Percentiles rank a stretch among this genome's conserved stretches.
These are phyloP conservation scores for Aspergillus sp. DNA, from an alignment of 2,329 filamentous ascomycete species.

Conservation along the genomic window DNA sequence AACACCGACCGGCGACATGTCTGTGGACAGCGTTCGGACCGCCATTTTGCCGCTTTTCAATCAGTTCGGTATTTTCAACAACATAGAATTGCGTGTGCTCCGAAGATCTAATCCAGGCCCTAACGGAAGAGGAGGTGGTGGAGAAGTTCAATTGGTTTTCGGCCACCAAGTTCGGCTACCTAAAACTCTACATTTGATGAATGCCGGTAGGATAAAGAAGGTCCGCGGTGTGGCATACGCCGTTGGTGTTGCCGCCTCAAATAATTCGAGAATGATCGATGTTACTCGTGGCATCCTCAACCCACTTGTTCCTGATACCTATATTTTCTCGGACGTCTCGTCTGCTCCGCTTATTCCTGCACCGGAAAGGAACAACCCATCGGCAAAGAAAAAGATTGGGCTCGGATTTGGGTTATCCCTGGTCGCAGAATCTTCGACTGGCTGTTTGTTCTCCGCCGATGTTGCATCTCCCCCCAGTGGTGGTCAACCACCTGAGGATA, in stretches of 20 bases:
- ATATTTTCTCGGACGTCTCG: slow-evolving; percentile 73
- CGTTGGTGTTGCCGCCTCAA: slow-evolving; percentile 85
- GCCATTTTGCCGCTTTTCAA: slow-evolving; percentile 87
- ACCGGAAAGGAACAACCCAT: slow-evolving; percentile 65
- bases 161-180: slow-evolving; percentile 90
- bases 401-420: slow-evolving; percentile 89
- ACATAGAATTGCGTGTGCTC: slow-evolving; percentile 81
- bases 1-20: slow-evolving; percentile 81
- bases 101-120: slow-evolving; percentile 74
- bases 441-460: slow-evolving; percentile 86
- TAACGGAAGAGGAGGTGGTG: slow-evolving; percentile 76
- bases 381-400: slow-evolving; percentile 63
- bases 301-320: slow-evolving; percentile 80
- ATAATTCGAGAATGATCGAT: slow-evolving; percentile 95
- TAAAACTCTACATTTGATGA: slow-evolving; percentile 87
- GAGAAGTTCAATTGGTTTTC: slow-evolving; percentile 90
- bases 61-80: slow-evolving; percentile 83
- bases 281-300: slow-evolving; percentile 85
- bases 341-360: slow-evolving; percentile 62
- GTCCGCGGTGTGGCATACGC: slow-evolving; percentile 93
- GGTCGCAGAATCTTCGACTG: slow-evolving; percentile 87
- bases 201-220: slow-evolving; percentile 79
- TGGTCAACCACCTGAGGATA: slow-evolving; percentile 82
- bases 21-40: slow-evolving; percentile 89
- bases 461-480: slow-evolving; percentile 71